phyloP scores from a whole-genome alignment of 2,329 filamentous ascomycete genomes.

The Monilinia fructicola region DNA sequence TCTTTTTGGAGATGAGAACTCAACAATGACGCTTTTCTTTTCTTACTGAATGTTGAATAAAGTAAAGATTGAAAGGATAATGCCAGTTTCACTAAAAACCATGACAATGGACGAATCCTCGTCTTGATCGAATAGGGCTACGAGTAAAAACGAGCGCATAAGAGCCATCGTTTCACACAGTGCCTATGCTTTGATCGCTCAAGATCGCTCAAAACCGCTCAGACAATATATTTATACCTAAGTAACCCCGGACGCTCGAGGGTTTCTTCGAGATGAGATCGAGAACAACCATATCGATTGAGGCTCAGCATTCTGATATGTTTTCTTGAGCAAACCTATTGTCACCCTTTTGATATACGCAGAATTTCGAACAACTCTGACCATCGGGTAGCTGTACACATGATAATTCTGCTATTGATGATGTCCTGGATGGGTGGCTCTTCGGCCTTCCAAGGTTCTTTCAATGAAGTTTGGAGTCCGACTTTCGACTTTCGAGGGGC shows the following conservation, averaged over 20 bases:
- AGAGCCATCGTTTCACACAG: slow-evolving; percentile 9
- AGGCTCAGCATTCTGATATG: not conserved
- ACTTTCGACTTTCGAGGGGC: too few species aligned
- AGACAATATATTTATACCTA: slow-evolving; percentile 9
- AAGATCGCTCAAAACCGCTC: slow-evolving; percentile 5
- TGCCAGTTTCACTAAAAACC: slow-evolving; percentile 17
- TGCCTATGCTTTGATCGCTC: slow-evolving; percentile 21
- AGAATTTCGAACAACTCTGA: too few species aligned
- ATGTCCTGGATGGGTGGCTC: not conserved
- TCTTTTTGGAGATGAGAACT: not conserved
- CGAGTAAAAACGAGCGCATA: not conserved
- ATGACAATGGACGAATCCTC: not conserved
- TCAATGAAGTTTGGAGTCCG: not conserved
- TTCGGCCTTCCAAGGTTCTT: not conserved
- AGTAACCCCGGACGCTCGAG: slow-evolving; percentile 10
- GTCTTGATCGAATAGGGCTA: not conserved
- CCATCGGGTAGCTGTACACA: not conserved
- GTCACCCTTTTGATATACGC: slow-evolving; percentile 1
- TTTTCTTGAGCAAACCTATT: not conserved
- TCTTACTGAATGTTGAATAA: slow-evolving; percentile 1
- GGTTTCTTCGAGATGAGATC: not conserved
- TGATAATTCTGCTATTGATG: not conserved
- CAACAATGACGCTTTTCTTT: slow-evolving; percentile 11
- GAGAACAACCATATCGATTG: not conserved
- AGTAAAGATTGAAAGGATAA: slow-evolving; percentile 12